phyloP scores from a whole-genome alignment of 305 asterid species.

The Fraxinus dipetala region DNA sequence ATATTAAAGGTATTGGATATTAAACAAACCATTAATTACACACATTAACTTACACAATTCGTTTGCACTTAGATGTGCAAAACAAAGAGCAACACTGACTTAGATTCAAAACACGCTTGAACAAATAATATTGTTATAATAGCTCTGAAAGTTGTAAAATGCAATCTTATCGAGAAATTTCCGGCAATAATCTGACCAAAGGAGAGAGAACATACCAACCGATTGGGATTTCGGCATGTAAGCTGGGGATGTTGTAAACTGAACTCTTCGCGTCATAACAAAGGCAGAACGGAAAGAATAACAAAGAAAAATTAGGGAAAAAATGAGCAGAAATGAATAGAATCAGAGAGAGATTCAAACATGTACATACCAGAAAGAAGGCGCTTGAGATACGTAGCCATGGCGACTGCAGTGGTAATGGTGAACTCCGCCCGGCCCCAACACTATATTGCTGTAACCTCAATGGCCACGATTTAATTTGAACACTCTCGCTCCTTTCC shows the following conservation, averaged over 20 bases:
- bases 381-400: neutral
- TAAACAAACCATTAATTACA: neutral
- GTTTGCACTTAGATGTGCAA: neutral
- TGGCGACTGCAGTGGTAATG: neutral
- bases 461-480: neutral
- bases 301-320: neutral
- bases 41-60: neutral
- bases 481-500: neutral
- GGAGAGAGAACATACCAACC: neutral
- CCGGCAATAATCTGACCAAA: neutral
- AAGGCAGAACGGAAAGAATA: neutral
- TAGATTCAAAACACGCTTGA: neutral
- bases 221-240: neutral
- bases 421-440: neutral
- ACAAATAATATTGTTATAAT: neutral
- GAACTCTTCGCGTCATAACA: neutral
- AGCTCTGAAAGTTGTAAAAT: neutral
- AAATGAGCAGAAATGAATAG: neutral
- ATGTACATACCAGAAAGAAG: neutral
- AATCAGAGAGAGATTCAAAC: neutral
- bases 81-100: neutral
- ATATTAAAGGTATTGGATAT: neutral
- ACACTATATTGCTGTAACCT: neutral
- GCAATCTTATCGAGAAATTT: neutral
- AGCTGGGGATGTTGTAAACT: neutral